Evolutionary conservation across 164 flowering plant genomes (phyloP), one percentile per base, ranked within the genome.

Genomic region (Tetracentron sinense): DNA sequence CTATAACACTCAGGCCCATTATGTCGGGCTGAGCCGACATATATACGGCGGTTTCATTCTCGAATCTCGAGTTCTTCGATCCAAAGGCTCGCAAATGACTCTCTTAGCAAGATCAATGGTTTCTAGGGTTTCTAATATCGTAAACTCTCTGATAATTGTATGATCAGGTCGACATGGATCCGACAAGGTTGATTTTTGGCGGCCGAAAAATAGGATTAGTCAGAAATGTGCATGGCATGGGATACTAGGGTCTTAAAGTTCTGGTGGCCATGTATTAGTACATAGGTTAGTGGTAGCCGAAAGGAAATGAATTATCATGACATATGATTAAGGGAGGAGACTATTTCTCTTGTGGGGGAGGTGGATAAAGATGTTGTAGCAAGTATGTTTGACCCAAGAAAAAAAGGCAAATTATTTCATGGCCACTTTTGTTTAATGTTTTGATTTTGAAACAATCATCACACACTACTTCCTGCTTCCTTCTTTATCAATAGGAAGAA

Each of bases 201-300:
- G 42, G 62, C 50, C 50, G 15, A 15, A 42, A 42, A 23, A 2
- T 35, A 57, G 47, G 60, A 38, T 16, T 38, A 38, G 50, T 31
- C 31, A 15, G 14, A 22, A 19, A 31, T n/a, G 53, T 30, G 31
- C 21, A 7, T 61, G 56, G 33, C 30, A 33, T 15, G 22, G 15
- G 4, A 35, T 1, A 26, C 11, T 38, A 54, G 52, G 59, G 61
- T 55, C 35, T 3, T 4, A 0, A 27, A 22, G 22, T 21, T 6
- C 5, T 17, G n/a, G 29, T 25, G 20, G 35, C 23, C 50, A 14
- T 29, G 62, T 54, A 55, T 42, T 63, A 56, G 70, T 64, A 56
- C 64, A 70, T 48, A 51, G 68, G 31, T 31, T 70, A 78, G 77
- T 78, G 82, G 79, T 66, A 61, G 58, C 82, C 82, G 79, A 78